Base-by-base conservation (phyloP, 2,329 filamentous ascomycete genomes). In the Hirsutella minnesotensis region DNA sequence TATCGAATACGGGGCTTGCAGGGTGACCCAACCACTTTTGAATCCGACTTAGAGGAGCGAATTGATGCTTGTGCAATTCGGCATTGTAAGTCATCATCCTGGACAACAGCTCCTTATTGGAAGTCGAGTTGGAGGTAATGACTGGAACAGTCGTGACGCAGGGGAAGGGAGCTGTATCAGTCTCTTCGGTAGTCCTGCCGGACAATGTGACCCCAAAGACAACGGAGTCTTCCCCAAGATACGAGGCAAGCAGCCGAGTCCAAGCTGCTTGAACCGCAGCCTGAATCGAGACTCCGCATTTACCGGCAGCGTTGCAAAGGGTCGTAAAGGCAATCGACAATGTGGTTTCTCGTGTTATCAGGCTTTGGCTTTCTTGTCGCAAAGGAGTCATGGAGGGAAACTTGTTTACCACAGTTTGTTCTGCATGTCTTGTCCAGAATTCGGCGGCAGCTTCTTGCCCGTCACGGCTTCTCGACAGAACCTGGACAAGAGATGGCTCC, bases 81-180 rank as follows among this genome's bases (percentile, higher is more conserved):
- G 74, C 69, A 53, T 84, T 89, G 39, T 75, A 75, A 0, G 66
- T 59, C 68, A 88, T 79, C 61, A 88, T 81, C 13, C 67, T 62
- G 5, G 69, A 51, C 3, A 94, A 56, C 9, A 89, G 59, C 1
- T 74, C 65, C 2, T 53, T 49, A 45, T 83, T 82, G 0, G 70
- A 73, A 0, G 68, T 56, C 2, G 57, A 56, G 16, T 83, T 70
- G 19, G 67, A 58, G n/a, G 76, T 75, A 10, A 81, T 59, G 1
- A 92, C 71, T 0, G 90, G 90, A 2, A 95, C 60, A 0, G 88
- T 95, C 1, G 82, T 81, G 43, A 95, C 77, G 55, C 84, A 90
- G 1, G 90, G 89, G 41, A 95, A 85, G 0, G 77, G 70, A 4
- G 75, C 72, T 5, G 69, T 56, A 16, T 73, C 68, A 0, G 79